phyloP scores from a whole-genome alignment of 495 filamentous ascomycete species.

The Saxophila tyrrhenica region DNA sequence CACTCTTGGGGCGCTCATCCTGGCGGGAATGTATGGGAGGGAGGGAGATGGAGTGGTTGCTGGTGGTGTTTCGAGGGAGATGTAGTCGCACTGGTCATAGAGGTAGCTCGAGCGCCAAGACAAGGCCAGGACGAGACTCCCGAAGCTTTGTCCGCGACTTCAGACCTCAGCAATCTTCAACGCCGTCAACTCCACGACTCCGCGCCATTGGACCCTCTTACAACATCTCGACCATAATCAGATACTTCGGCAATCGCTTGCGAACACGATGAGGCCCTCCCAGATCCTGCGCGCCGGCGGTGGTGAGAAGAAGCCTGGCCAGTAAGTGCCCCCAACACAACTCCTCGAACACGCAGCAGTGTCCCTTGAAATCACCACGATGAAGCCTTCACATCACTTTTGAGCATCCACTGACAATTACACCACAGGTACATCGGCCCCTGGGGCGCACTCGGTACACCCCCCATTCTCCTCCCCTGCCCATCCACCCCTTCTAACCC shows the following conservation, averaged over 20 bases:
- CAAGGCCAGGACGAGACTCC: conserved; percentile 1
- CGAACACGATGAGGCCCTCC: conserved; percentile 24
- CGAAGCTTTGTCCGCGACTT: conserved; percentile 1
- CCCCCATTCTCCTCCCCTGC: conserved; percentile 36
- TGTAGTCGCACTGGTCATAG: conserved; percentile 7
- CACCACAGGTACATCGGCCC: conserved; percentile 59
- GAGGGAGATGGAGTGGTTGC: conserved; percentile 4
- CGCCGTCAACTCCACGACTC: neutral
- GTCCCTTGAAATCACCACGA: neutral
- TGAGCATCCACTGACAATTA: neutral
- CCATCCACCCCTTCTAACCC: neutral
- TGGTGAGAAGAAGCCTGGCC: conserved; percentile 29
- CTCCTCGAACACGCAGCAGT: conserved; percentile 16
- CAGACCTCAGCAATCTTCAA: neutral
- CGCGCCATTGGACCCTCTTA: neutral
- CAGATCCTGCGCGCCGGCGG: conserved; percentile 22
- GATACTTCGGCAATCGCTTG: neutral
- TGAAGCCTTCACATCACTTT: neutral
- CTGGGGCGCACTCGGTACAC: conserved; percentile 75
- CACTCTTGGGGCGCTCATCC: conserved; percentile 45
- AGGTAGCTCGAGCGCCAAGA: conserved; percentile 2
- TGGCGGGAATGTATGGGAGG: conserved; percentile 11
- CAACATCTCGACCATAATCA: neutral
- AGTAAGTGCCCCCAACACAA: conserved; percentile 24
- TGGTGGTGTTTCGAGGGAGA: conserved; percentile 8